Conservation (phyloP, 1,284 basidiomycete genomes). For the Cutaneotrichosporon spelunceum region DNA sequence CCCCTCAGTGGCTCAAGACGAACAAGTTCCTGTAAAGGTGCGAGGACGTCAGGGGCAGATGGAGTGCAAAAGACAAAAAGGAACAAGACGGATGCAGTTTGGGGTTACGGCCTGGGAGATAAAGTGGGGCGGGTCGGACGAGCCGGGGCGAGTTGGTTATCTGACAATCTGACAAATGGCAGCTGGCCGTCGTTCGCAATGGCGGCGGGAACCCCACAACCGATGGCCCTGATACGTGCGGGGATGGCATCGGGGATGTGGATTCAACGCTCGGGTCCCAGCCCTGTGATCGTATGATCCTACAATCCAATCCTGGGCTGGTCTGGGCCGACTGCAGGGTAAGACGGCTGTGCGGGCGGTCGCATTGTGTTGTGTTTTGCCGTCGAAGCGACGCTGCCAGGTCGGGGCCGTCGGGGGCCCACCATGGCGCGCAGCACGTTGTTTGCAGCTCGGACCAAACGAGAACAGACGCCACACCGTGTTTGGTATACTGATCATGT, state of each 20-base stretch:
- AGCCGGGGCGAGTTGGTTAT: background rate
- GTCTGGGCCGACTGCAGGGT: background rate
- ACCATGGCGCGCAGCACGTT: background rate
- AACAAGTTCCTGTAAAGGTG: conserved; percentile 47
- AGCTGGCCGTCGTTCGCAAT: background rate
- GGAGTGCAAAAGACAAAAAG: background rate
- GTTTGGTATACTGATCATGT: background rate
- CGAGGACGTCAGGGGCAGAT: background rate
- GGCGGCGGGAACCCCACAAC: background rate
- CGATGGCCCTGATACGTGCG: background rate
- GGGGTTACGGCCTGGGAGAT: background rate
- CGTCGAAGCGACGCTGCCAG: background rate
- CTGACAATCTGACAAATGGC: background rate
- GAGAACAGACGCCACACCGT: background rate
- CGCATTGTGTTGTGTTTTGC: background rate
- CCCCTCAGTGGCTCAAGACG: conserved; percentile 59
- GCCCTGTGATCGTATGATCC: background rate
- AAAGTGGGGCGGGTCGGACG: no score
- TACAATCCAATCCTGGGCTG: background rate
- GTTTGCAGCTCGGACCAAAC: background rate
- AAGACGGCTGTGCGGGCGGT: background rate
- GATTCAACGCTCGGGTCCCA: background rate
- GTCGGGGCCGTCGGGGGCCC: background rate
- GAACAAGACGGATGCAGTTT: conserved; percentile 6
- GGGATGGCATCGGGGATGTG: conserved; percentile 6